Percentiles rank a stretch among this genome's conserved stretches.
Conservation (phyloP, 441 rosid species). For the Gossypium trilobum region DNA sequence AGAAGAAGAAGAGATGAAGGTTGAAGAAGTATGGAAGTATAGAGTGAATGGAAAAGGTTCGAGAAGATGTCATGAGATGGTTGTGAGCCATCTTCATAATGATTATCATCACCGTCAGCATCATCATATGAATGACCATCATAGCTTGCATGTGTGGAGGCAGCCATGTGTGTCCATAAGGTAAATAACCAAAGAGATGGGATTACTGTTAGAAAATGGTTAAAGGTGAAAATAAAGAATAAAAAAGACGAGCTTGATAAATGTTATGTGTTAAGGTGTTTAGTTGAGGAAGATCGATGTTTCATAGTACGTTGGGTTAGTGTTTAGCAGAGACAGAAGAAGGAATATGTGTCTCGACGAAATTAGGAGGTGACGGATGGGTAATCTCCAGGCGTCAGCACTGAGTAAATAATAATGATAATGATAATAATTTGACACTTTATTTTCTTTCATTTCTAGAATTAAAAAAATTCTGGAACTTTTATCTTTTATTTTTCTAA, state of each 20-base stretch:
- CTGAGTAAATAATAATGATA: not conserved
- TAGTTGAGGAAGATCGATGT: not conserved
- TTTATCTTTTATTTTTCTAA: not conserved
- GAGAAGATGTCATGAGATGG: conserved; percentile 36
- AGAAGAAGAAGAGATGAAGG: conserved; percentile 11
- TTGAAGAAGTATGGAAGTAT: conserved; percentile 20
- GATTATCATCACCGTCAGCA: conserved; percentile 13
- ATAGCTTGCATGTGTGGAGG: conserved; percentile 44
- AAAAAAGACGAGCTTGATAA: not conserved
- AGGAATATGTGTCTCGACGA: not conserved
- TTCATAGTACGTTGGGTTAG: not conserved
- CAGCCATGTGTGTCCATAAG: conserved; percentile 56
- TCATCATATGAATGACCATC: conserved; percentile 19
- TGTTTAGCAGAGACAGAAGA: conserved; percentile 2
- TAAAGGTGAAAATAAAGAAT: not conserved
- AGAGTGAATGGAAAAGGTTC: conserved; percentile 33
- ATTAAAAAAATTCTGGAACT: not conserved
- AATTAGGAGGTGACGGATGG: not conserved
- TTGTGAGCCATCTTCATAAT: conserved; percentile 14
- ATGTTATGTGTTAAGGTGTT: not conserved
- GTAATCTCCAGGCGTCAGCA: not conserved
- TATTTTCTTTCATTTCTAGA: not conserved
- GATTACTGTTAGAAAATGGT: not conserved
- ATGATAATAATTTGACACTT: not conserved
- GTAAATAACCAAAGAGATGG: conserved; percentile 19